These are phyloP conservation scores for Pseudocercospora musae DNA, from an alignment of 2,329 filamentous ascomycete species.

Conservation along the genomic window DNA sequence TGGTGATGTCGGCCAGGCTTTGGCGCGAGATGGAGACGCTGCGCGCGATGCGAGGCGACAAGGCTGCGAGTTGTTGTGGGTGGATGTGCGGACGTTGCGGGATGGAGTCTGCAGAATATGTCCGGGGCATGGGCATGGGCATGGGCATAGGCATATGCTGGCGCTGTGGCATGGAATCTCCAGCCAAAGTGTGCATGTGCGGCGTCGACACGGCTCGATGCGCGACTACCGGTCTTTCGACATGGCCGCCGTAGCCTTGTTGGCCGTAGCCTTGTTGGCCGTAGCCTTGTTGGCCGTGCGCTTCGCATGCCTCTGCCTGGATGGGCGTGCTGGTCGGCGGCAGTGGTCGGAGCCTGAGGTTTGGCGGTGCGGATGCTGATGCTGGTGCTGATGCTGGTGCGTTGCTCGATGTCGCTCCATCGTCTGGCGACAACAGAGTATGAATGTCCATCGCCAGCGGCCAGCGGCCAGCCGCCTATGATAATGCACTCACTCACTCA, in stretches of 20 bases:
- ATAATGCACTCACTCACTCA: too few species aligned
- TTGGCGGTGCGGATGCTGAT: constrained; percentile 18
- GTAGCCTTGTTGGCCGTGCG: constrained; percentile 11
- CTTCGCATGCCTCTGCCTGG: not conserved
- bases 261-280: too few species aligned
- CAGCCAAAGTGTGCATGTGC: constrained; percentile 49
- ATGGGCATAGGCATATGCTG: constrained; percentile 43
- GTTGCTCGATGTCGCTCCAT: constrained; percentile 38
- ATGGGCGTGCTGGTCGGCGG: constrained; percentile 28
- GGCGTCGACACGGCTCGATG: constrained; percentile 45
- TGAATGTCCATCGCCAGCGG: constrained; percentile 47
- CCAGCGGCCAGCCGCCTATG: too few species aligned
- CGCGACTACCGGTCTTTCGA: constrained; percentile 24
- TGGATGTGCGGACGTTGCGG: constrained; percentile 28
- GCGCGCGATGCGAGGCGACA: constrained; percentile 36
- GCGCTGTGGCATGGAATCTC: constrained; percentile 47
- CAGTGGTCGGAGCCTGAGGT: constrained; percentile 22
- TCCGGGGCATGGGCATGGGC: constrained; percentile 37
- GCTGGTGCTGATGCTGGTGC: constrained; percentile 12
- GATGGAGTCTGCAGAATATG: constrained; percentile 32
- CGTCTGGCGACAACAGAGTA: constrained; percentile 48
- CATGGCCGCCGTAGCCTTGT: too few species aligned
- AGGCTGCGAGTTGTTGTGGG: constrained; percentile 12
- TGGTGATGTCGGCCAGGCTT: constrained; percentile 45
- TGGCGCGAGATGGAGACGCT: constrained; percentile 44